Conservation (phyloP, 2,329 filamentous ascomycete genomes). For the Akanthomyces muscarius region DNA sequence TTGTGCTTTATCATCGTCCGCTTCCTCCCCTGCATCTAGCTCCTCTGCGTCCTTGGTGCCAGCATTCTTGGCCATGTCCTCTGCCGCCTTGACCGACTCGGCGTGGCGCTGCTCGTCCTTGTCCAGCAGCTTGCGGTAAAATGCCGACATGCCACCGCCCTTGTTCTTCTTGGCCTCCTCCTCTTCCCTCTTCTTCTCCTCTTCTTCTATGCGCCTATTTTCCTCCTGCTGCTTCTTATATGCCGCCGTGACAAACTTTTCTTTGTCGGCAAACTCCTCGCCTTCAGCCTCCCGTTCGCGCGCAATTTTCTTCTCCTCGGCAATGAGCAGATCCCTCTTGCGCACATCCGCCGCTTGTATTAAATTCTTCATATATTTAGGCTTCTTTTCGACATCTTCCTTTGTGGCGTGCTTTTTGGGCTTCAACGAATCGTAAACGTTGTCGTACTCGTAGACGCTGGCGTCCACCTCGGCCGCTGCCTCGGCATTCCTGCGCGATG, state of each 20-base stretch:
- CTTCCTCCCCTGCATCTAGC: slow-evolving; percentile 27
- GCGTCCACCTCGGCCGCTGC: slow-evolving; percentile 65
- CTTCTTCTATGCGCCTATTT: slow-evolving; percentile 63
- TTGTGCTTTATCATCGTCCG: slow-evolving; percentile 49
- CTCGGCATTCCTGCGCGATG: slow-evolving; percentile 60
- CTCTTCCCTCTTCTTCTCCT: slow-evolving; percentile 64
- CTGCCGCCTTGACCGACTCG: slow-evolving; percentile 64
- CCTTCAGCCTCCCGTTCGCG: slow-evolving; percentile 75
- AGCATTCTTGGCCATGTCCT: slow-evolving; percentile 46
- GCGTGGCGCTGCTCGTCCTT: slow-evolving; percentile 66
- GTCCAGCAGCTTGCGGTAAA: slow-evolving; percentile 71
- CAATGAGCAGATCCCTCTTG: slow-evolving; percentile 73
- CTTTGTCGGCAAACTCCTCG: slow-evolving; percentile 76
- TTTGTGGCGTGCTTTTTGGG: slow-evolving; percentile 56
- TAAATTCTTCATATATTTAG: slow-evolving; percentile 75
- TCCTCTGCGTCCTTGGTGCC: slow-evolving; percentile 18
- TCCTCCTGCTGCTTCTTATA: slow-evolving; percentile 81
- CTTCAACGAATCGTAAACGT: slow-evolving; percentile 73
- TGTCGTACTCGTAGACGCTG: slow-evolving; percentile 81
- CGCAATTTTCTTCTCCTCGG: slow-evolving; percentile 75
- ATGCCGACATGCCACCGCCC: slow-evolving; percentile 67
- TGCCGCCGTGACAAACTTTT: slow-evolving; percentile 79
- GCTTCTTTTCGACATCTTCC: slow-evolving; percentile 55
- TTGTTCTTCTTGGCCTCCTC: slow-evolving; percentile 61
- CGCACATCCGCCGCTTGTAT: slow-evolving; percentile 69